Base-by-base conservation (phyloP, 2,329 filamentous ascomycete genomes). In the Ilyonectria destructans region DNA sequence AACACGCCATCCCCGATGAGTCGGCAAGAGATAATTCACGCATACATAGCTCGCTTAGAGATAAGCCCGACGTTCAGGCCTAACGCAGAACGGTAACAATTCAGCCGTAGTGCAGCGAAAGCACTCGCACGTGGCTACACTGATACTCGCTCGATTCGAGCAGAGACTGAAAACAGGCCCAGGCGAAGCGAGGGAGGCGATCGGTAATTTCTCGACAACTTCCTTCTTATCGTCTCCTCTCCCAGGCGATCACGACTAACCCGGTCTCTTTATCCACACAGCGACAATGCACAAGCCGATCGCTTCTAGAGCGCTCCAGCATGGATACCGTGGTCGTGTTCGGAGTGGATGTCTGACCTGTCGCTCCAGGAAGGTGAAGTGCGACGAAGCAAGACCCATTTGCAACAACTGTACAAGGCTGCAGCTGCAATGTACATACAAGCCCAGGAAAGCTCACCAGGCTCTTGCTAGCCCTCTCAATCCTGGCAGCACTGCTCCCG, bases 271-370 rank as follows among this genome's bases (percentile, higher is more conserved):
- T 40, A 40, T 40, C 35, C 35, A 40, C 35, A 17, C 12, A 13
- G 35, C 12, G 6, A 40, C 35, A 40, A 40, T 40, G 35, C 35
- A 40, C 35, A 40, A 40, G 35, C 35, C 35, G 35, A 40, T 40
- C 35, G 35, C 35, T 40, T 12, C 35, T 2, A 40, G 35, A 62
- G 33, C 35, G 35, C 35, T 40, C 35, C 48, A 54, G 9, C 37
- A n/a, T 29, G 31, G 55, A 17, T 74, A 74, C 10, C 72, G 71
- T 13, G 73, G 73, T 40, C 67, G 73, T 15, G 73, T 74, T 21
- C 64, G 71, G 8, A 75, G 64, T 43, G 73, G 71, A 12, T 75
- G 71, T 48, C 67, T 73, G 4, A 73, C 70, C 8, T 75, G 73
- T 56, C 70, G 73, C 48, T 67, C 71, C 37, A 62, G 70, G 13